Base-by-base conservation (phyloP, 2,329 filamentous ascomycete genomes). In the Albophoma yamanashiensis region DNA sequence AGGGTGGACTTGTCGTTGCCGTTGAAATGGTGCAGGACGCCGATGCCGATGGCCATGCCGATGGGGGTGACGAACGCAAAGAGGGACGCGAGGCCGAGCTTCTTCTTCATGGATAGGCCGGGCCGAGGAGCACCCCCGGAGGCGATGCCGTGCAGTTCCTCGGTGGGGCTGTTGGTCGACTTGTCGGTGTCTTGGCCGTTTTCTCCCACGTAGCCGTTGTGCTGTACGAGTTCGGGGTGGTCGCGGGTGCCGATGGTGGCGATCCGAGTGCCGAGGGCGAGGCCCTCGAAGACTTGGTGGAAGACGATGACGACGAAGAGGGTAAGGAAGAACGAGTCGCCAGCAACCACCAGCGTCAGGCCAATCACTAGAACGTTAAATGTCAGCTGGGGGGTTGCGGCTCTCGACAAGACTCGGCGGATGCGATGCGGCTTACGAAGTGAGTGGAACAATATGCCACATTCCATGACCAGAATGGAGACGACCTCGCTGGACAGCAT, bases 41-140 rank as follows among this genome's bases (percentile, higher is more conserved):
- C 88, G 40, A 91, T 85, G 0, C 89, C 89, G 62, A 93, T 91
- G 0, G 85, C 88, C 89, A 92, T 92, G 14, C 89, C 89, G 38
- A 91, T 75, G 0, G 89, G 89, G 0, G 89, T 92, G 59, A 90
- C 84, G 34, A 91, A 74, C 0, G 87, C 82, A 66, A 91, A 92
- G 0, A 80, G 78, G 1, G 72, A 64, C 0, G 82, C 88, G 74
- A 92, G 84, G 15, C 83, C 62, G 3, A 85, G 72, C 68, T 91
- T 88, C 62, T 78, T 77, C 61, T 65, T 64, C 67, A 78, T 70
- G 11, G 75, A 69, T 38, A 80, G 64, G 20, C 64, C 65, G 14
- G 55, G 47, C 15, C 61, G 61, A 3, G 63, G 62, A 6, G 64
- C 61, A 59, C 62, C 62, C 14, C 64, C 58, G 3, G 62, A 61